Conservation (phyloP, 2,329 filamentous ascomycete genomes). For the Diaporthe ampelina region DNA sequence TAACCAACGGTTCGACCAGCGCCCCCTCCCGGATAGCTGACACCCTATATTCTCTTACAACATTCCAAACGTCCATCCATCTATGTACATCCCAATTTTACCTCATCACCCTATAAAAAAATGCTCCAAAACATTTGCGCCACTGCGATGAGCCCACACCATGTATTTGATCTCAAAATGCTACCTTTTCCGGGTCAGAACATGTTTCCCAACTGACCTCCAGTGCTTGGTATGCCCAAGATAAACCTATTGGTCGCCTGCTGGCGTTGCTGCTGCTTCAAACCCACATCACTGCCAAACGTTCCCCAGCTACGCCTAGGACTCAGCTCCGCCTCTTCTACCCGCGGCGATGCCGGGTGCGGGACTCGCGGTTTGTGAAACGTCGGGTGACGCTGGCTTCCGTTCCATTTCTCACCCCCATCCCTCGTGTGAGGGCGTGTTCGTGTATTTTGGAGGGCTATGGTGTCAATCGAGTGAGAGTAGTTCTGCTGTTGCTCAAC, state of each 20-base stretch:
- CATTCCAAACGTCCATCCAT: no score
- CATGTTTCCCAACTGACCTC: neutral
- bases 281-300: neutral
- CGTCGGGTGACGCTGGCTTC: neutral
- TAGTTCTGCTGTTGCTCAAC: neutral
- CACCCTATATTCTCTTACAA: no score
- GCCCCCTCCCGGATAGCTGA: no score
- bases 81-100: no score
- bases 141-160: neutral
- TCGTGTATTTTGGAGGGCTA: neutral
- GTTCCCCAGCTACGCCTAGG: constrained; percentile 15
- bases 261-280: neutral
- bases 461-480: neutral
- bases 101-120: no score
- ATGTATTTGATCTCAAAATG: neutral
- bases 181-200: neutral
- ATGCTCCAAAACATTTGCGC: neutral
- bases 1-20: no score
- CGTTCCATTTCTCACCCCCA: neutral
- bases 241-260: neutral
- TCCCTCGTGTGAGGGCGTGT: constrained; percentile 1
- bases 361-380: neutral
- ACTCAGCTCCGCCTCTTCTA: constrained; percentile 2
- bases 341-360: neutral
- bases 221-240: neutral